Base-by-base conservation (phyloP, 768 basidiomycete species). In the Steccherinum ochraceum region DNA sequence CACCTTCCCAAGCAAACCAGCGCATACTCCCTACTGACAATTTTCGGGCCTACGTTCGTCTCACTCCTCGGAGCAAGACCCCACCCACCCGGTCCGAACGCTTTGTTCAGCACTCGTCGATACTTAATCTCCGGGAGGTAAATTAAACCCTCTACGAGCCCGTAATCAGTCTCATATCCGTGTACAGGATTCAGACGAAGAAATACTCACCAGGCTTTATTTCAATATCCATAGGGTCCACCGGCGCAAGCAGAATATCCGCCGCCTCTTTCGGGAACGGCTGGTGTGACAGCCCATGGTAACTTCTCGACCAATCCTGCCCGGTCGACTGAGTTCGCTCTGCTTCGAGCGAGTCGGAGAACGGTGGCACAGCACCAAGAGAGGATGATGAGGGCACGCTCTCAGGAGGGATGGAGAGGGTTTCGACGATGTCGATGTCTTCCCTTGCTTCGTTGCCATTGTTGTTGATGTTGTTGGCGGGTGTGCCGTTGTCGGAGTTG, bases 41-140 rank as follows among this genome's bases (percentile, higher is more conserved):
- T 75, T 64, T 81, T 88, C 2, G 88, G 85, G 0, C 87, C 81
- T 7, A 97, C 89, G 58, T 93, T 89, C 4, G 91, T 93, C 68
- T 95, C 91, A 42, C 88, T 84, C 12, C 95, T 78, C 1, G 95
- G 95, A 12, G 94, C 95, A 42, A 97, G 79, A 11, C 95, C 95
- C 95, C 95, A 97, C 4, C 86, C 93, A 5, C 95, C 95, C 18
- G 95, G 95, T 11, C 95, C 93, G 60, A 98, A 97, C 0, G 95
- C 93, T 58, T 77, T 83, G 72, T 97, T 97, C 44, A 97, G 69
- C 26, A 91, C 83, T 20, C 95, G 80, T 16, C 95, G 80, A 62
- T 97, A 98, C 64, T 96, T 95, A 61, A 97, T 98, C 68, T 97
- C 95, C 18, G 95, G 95, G 5, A 98, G 81, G 68, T 97, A 98